Evolutionary conservation across 108 stramenopile genomes (phyloP).

Genomic region (Conticribra guillardii): DNA sequence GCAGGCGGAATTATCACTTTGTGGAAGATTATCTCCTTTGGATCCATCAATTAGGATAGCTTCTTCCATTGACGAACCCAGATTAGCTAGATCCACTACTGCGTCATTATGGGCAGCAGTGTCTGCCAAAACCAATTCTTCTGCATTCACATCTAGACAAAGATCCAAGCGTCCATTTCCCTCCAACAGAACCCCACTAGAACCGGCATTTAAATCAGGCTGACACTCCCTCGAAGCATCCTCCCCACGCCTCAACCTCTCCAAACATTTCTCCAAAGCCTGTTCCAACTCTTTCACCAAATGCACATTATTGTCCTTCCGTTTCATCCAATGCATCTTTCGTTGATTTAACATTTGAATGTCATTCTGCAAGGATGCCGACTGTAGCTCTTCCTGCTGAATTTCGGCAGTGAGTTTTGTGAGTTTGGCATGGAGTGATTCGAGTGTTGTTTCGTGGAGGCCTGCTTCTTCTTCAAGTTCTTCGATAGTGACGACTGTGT

Average conservation of each 20-base stretch:
- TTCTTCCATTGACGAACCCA: background rate
- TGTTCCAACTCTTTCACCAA: constrained; percentile 33
- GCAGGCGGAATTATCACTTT: background rate
- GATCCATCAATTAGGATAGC: background rate
- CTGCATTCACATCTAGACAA: too few relatives aligned
- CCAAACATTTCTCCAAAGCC: constrained; percentile 37
- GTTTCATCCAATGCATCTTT: constrained; percentile 23
- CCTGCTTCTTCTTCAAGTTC: constrained; percentile 48
- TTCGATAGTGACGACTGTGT: constrained; percentile 22
- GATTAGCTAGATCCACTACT: too few relatives aligned
- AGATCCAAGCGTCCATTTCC: background rate
- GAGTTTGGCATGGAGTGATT: constrained; percentile 32
- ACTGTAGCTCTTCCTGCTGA: constrained; percentile 1
- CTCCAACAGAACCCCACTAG: background rate
- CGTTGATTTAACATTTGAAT: constrained; percentile 13
- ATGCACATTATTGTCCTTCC: constrained; percentile 23
- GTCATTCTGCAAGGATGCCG: constrained; percentile 14
- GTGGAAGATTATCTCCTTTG: background rate
- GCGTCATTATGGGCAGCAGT: too few relatives aligned
- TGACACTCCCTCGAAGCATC: constrained; percentile 2
- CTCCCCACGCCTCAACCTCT: constrained; percentile 15
- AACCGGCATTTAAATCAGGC: background rate
- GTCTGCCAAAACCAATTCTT: too few relatives aligned
- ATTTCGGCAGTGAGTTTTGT: constrained; percentile 25
- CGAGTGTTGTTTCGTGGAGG: constrained; percentile 37